Conservation (phyloP, 352 stramenopile genomes). For the Globisporangium spiculum region DNA sequence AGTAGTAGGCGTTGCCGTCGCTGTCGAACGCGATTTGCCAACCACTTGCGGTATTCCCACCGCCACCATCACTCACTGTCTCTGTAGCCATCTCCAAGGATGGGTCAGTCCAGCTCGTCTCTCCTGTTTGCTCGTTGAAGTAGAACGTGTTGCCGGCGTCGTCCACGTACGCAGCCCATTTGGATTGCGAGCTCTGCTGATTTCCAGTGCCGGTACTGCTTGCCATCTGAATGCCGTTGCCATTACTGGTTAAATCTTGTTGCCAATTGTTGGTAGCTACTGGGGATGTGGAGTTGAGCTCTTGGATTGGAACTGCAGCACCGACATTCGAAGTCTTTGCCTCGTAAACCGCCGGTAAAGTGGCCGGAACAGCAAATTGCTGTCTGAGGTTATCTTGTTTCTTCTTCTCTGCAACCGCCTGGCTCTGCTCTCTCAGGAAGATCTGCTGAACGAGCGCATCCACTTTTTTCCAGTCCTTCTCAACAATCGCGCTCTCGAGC, state of each 20-base stretch:
- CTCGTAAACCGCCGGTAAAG: background rate
- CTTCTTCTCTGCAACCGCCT: constrained; percentile 26
- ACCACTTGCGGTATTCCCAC: background rate
- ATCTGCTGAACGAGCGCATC: constrained; percentile 76
- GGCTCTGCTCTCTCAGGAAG: constrained; percentile 55
- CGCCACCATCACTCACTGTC: background rate
- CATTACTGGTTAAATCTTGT: background rate
- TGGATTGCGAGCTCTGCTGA: background rate
- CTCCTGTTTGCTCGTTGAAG: constrained; percentile 33
- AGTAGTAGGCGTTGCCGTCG: constrained; percentile 36
- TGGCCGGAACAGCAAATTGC: background rate
- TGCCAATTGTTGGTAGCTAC: background rate
- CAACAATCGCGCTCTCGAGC: constrained; percentile 60
- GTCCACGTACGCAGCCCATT: constrained; percentile 32
- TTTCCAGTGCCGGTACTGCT: background rate
- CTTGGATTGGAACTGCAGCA: background rate
- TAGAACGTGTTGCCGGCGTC: constrained; percentile 35
- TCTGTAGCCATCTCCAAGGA: constrained; percentile 7
- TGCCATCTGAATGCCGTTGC: background rate
- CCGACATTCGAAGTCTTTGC: background rate
- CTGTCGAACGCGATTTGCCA: constrained; percentile 15
- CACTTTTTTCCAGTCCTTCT: constrained; percentile 63
- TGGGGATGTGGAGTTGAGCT: background rate
- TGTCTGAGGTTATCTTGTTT: background rate
- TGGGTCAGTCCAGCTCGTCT: constrained; percentile 30